Evolutionary conservation across 140 eudicot species (phyloP).

Genomic region (Senecio squalidus): DNA sequence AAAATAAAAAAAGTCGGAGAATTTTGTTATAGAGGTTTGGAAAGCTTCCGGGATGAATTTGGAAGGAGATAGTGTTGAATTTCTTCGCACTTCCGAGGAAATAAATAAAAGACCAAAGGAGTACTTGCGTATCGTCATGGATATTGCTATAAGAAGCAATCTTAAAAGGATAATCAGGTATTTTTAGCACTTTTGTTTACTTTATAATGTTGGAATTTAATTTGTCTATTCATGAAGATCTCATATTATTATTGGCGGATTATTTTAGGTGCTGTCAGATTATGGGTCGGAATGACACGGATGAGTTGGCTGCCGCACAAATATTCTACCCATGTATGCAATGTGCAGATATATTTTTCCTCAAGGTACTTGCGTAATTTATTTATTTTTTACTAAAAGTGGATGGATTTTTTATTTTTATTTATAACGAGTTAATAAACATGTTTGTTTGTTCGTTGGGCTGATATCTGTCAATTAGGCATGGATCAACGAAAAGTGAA

Average conservation of each 20-base stretch:
- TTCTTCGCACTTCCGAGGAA: constrained; percentile 73
- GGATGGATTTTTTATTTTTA: background rate
- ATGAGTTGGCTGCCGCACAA: constrained; percentile 81
- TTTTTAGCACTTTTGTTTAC: background rate
- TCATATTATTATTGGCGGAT: too few species aligned
- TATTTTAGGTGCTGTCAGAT: constrained; percentile 59
- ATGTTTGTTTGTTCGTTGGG: constrained; percentile 26
- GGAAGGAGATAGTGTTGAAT: constrained; percentile 70
- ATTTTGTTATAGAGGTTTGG: constrained; percentile 79
- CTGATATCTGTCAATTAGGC: constrained; percentile 89
- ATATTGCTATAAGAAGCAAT: constrained; percentile 70
- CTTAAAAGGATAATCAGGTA: constrained; percentile 70
- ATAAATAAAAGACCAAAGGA: constrained; percentile 64
- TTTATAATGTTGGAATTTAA: background rate
- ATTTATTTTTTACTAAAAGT: background rate
- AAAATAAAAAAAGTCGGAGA: constrained; percentile 67
- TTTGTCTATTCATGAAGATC: too few species aligned
- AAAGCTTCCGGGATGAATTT: constrained; percentile 76
- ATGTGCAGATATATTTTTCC: constrained; percentile 88
- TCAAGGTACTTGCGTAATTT: constrained; percentile 64
- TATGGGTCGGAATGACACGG: constrained; percentile 77
- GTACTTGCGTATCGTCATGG: constrained; percentile 90
- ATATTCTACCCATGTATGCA: constrained; percentile 90
- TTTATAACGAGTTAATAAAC: background rate
- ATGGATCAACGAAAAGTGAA: constrained; percentile 92